phyloP scores from a whole-genome alignment of 208 protist genomes.

The Leishmania mexicana region DNA sequence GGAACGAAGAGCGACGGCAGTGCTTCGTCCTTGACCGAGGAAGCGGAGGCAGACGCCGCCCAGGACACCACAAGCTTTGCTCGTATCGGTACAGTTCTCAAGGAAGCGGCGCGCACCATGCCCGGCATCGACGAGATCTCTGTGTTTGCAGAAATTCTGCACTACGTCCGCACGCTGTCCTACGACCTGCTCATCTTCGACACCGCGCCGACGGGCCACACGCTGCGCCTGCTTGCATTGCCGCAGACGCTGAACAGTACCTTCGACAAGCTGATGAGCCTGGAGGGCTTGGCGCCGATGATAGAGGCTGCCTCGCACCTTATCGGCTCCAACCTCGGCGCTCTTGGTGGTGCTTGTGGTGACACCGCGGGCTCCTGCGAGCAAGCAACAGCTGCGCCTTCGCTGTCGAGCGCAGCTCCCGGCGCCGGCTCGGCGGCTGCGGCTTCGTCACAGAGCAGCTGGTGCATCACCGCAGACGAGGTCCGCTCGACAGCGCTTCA shows the following conservation, averaged over 20 bases:
- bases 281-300: constrained; percentile 54
- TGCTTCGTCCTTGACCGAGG: background rate
- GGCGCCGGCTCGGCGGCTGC: background rate
- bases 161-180: constrained; percentile 86
- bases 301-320: constrained; percentile 44
- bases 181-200: constrained; percentile 98
- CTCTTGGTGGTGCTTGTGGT: background rate
- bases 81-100: constrained; percentile 46
- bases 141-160: constrained; percentile 96
- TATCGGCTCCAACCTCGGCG: constrained; percentile 10
- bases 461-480: constrained; percentile 14
- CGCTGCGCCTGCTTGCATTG: constrained; percentile 95
- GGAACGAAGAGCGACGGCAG: background rate
- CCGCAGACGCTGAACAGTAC: constrained; percentile 68
- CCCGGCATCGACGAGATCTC: constrained; percentile 99
- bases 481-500: constrained; percentile 32
- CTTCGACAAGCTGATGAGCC: constrained; percentile 47
- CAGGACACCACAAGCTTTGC: constrained; percentile 28
- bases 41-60: background rate
- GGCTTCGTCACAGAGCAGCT: background rate
- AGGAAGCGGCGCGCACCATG: constrained; percentile 66
- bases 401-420: background rate
- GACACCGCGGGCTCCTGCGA: background rate
- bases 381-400: background rate
- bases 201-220: constrained; percentile 99